Base-by-base conservation (phyloP, 768 basidiomycete genomes). In the Lactifluus subvellereus region DNA sequence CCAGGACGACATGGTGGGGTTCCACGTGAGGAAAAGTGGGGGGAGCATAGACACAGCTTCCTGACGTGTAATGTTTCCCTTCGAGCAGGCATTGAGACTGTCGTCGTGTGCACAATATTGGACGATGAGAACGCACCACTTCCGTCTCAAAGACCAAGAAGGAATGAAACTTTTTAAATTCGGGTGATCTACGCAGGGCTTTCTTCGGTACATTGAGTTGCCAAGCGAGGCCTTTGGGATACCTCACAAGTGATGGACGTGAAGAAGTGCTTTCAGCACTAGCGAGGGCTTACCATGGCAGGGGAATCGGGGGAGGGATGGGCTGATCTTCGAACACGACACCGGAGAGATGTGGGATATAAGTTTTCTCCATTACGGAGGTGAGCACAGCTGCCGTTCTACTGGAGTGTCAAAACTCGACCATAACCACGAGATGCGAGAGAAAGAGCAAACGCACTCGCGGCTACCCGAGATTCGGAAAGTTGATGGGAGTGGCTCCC, bases 41-140 rank as follows among this genome's bases (percentile, higher is more conserved):
- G 97, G 97, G n/a, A 99, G 78, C 97, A 99, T 99, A 72, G 93
- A 96, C 61, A 99, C 97, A 18, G 93, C 94, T 74, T 99, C 97
- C 74, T 98, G 95, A 22, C 97, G 79, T 11, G 94, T 96, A 52
- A 98, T 80, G 69, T 99, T 99, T 52, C 97, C 95, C 93, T 95
- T 68, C 4, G 40, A 0, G 33, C n/a, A 53, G 32, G 38, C 11
- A 53, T 50, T 47, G 22, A 33, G 7, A 8, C 16, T 62, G 27
- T 20, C 13, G 32, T 9, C 2, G 3, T 37, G 13, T 27, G 27
- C 27, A 27, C 27, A 55, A 5, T 14, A 16, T 42, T 27, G 11
- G 0, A 54, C 20, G 60, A 27, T 35, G 6, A 18, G 32, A 80
- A 80, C 89, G 47, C 67, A 95, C 94, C 35, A 95, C 91, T 77